Base-by-base conservation (phyloP, 768 basidiomycete species). In the Boletellus emodensis region DNA sequence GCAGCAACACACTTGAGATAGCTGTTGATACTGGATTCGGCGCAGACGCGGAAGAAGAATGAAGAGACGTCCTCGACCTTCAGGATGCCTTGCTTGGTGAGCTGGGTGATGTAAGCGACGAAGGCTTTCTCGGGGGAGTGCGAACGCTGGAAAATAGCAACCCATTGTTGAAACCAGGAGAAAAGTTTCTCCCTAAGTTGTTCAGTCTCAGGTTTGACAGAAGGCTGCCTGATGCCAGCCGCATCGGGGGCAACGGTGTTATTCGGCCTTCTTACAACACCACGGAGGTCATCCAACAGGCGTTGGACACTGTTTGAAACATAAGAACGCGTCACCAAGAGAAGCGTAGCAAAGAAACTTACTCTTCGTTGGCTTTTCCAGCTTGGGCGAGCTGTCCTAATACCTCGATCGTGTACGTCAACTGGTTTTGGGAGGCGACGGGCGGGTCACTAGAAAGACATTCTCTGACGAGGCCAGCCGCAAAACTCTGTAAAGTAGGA, bases 21-120 rank as follows among this genome's bases (percentile, higher is more conserved):
- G 64, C 83, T 86, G 66, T 84, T 90, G 65, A 98, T 87, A 56
- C 93, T 91, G 32, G 92, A 85, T 69, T 97, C 94, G 50, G 93
- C 89, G 63, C 94, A 97, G 36, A 97, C 94, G 10, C 96, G 84
- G 82, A 98, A 99, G 78, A 99, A 99, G 63, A 97, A 90, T 4
- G 92, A 94, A 5, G 96, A 97, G 9, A 92, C 79, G 54, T 99
- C 94, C 64, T 99, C 96, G 30, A 90, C 87, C 62, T 93, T 94
- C 60, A 99, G 74, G 52, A 99, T 94, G 44, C 94, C 94, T 72
- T 97, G 92, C 69, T 94, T 94, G 40, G 92, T 94, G 48, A 99
- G 76, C 62, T 94, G 88, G n/a, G 90, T 94, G 70, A 98, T 95
- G 72, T 94, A 98, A 5, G 89, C 85, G 55, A 98, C 87, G 62